Percentiles rank a stretch among this genome's conserved stretches.
Conservation (phyloP, 352 stramenopile genomes). For the Phytopythium delawarense region DNA sequence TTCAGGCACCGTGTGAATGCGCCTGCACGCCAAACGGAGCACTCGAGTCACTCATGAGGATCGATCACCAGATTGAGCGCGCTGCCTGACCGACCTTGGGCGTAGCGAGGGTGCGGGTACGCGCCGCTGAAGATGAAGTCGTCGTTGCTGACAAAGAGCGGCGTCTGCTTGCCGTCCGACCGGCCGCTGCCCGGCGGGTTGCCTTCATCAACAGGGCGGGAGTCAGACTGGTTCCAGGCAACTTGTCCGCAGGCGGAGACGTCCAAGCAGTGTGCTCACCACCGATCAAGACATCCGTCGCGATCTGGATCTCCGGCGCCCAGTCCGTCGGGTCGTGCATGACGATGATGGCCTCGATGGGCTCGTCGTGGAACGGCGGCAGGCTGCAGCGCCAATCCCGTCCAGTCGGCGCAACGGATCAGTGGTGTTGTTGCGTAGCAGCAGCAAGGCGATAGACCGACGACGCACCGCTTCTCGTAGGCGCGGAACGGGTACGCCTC, state of each 20-base stretch:
- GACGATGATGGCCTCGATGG: constrained; percentile 83
- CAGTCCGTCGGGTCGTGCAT: constrained; percentile 90
- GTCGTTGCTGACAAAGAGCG: constrained; percentile 82
- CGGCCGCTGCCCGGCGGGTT: constrained; percentile 60
- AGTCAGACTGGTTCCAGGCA: not conserved
- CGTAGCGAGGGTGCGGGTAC: constrained; percentile 82
- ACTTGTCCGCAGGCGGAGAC: not conserved
- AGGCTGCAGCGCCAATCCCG: constrained; percentile 13
- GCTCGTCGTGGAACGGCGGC: constrained; percentile 56
- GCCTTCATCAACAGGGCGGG: constrained; percentile 14
- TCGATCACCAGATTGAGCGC: not conserved
- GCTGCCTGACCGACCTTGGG: constrained; percentile 35
- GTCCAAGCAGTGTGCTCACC: constrained; percentile 7
- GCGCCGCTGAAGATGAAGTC: constrained; percentile 86
- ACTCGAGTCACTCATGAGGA: not conserved
- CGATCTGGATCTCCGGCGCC: constrained; percentile 87
- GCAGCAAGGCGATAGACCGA: not conserved
- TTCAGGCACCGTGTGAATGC: constrained; percentile 76
- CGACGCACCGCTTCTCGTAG: constrained; percentile 57
- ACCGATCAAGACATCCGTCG: constrained; percentile 84
- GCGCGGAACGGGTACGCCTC: constrained; percentile 77
- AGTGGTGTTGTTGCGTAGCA: constrained; percentile 1
- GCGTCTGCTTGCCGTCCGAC: constrained; percentile 52
- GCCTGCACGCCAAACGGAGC: constrained; percentile 14
- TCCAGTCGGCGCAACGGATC: not conserved